Base-by-base conservation (phyloP, 2,329 filamentous ascomycete genomes). In the Fusarium pininemorale region DNA sequence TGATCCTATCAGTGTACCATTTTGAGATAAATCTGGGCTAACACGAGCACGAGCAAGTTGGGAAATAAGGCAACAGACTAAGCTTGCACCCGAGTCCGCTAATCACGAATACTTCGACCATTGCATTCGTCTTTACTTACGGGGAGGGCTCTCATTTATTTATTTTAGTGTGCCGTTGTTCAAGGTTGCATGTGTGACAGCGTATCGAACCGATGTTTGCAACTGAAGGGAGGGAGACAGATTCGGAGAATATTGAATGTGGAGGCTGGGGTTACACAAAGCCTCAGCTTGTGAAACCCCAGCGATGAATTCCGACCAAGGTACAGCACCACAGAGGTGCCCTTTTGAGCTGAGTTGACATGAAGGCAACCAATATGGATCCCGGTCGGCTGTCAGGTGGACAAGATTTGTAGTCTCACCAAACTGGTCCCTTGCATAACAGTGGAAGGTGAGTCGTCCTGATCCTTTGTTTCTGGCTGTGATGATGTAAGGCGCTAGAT, bases 381-480 rank as follows among this genome's bases (percentile, higher is more conserved):
- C 59, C 71, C 41, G 41, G 61, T 72, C 50, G 24, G 24, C 58
- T 35, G 57, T 72, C 71, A 74, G 45, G 63, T 65, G 63, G 51
- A 35, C 53, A 54, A 56, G 58, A 67, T 65, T 55, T 55, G 50
- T 56, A 41, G 63, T 75, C 70, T 69, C 59, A 74, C 67, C 62
- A 66, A 55, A 48, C 63, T 75, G 64, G 75, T 77, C 63, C 75
- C 75, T 77, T 77, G 66, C 69, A 77, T 69, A 70, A 37, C 30
- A 38, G 45, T 50, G 66, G 66, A 30, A 70, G 41, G n/a, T 59
- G 56, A 66, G 26, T 42, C 38, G 51, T 61, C 50, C 32, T 65
- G 53, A 54, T 57, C 57, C 56, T 54, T 44, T 55, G 51, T 55
- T 41, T 48, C 64, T 57, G 44, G 56, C 28, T 57, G 57, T 51